Base-by-base conservation (phyloP, 768 basidiomycete genomes). In the Dioszegia aurantiaca region DNA sequence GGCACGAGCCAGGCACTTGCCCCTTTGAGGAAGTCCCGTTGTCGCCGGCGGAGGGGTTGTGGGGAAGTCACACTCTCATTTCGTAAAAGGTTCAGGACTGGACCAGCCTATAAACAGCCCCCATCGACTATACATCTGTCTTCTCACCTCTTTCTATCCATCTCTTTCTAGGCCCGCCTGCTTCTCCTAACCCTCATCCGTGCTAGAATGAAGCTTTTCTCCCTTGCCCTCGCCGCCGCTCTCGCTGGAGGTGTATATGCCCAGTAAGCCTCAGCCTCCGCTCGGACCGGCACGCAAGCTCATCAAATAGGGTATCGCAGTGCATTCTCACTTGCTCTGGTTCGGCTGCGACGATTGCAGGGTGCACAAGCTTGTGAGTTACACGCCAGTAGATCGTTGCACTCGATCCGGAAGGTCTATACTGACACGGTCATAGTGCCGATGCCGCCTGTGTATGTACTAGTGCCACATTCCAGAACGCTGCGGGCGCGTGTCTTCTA, bases 371-470 rank as follows among this genome's bases (percentile, higher is more conserved):
- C 26, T 63, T 55, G 72, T 74, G 48, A 63, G 72, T 68, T 3
- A n/a, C 26, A 16, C 52, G n/a, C 37, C 6, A 16, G 26, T 28
- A 39, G 21, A 30, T 28, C 30, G 30, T 8, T 27, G 12, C 12
- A 2, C 16, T 17, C 16, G 2, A 3, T 16, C 2, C 49, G 28
- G 23, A 19, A 19, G 2, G 24, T 33, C 9, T 17, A 10, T 48
- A 14, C 31, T 14, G 11, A 33, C 19, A 19, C 23, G 27, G n/a
- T 27, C 26, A 3, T 48, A 71, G 64, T 45, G 57, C 64, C 56
- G 68, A 74, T 55, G 47, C 58, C 46, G 41, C 56, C n/a, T 74
- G 73, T 61, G 64, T 72, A 53, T 74, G 73, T 48, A 59, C 63
- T 30, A 62, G 46, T 37, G 66, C 70, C 21, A 58, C 57, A 6